A percentile compares a stretch with the other conserved stretches of the same genome.
phyloP scores from a whole-genome alignment of 73 alveolate genomes.

The Stentor coeruleus region DNA sequence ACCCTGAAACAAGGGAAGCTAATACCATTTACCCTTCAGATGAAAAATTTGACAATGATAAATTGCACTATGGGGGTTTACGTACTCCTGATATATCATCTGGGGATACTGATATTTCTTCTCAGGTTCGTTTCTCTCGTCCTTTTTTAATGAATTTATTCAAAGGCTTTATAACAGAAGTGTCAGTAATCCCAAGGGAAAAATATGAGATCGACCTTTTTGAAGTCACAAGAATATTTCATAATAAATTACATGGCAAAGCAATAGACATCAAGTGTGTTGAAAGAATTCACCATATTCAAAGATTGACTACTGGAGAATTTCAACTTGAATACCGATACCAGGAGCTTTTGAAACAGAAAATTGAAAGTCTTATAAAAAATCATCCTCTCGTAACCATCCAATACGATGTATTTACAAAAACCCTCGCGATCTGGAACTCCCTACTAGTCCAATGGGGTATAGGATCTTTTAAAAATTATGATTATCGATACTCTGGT shows the following conservation, averaged over 20 bases:
- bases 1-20: too few relatives aligned
- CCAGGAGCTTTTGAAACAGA: not conserved
- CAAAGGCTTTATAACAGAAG: not conserved
- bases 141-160: too few relatives aligned
- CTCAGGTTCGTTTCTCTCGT: not conserved
- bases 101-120: not conserved
- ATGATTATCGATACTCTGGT: conserved; percentile 3
- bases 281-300: conserved; percentile 10
- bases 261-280: not conserved
- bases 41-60: too few relatives aligned
- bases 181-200: not conserved
- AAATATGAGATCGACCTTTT: not conserved
- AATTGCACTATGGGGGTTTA: not conserved
- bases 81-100: conserved; percentile 1
- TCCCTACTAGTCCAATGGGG: conserved; percentile 8
- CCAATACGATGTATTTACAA: not conserved
- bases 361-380: not conserved
- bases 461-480: not conserved
- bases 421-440: not conserved
- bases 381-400: not conserved
- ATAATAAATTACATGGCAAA: not conserved
- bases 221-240: not conserved
- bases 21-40: too few relatives aligned
- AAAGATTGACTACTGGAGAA: not conserved
- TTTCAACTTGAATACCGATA: not conserved